phyloP scores from a whole-genome alignment of 2,329 filamentous ascomycete species.

The Aspergillus phoenicis region DNA sequence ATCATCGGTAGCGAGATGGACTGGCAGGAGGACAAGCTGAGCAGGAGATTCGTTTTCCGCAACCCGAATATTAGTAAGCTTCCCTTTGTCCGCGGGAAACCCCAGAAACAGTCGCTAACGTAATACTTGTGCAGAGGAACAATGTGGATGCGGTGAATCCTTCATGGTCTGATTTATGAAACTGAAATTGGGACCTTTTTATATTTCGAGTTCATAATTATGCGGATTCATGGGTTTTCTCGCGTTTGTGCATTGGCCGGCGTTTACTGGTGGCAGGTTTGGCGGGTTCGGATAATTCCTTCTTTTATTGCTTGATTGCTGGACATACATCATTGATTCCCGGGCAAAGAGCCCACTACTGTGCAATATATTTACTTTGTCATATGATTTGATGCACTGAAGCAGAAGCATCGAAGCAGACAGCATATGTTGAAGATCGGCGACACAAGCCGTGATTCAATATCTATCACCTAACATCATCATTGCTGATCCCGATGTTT shows the following conservation, averaged over 20 bases:
- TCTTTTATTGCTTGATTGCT: slow-evolving; percentile 14
- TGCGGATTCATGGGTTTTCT: slow-evolving; percentile 12
- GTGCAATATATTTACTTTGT: slow-evolving; percentile 10
- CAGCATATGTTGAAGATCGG: not conserved
- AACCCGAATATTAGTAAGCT: slow-evolving; percentile 97
- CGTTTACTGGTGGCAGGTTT: slow-evolving; percentile 29
- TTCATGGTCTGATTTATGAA: slow-evolving; percentile 69
- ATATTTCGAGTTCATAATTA: slow-evolving; percentile 12
- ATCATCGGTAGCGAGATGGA: slow-evolving; percentile 99
- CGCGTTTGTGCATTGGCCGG: slow-evolving; percentile 40
- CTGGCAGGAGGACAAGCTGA: slow-evolving; percentile 95
- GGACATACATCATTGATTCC: slow-evolving; percentile 23
- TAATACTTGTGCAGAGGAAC: slow-evolving; percentile 69
- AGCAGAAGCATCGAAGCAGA: too few relatives aligned
- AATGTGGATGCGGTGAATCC: slow-evolving; percentile 94
- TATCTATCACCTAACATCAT: too few relatives aligned
- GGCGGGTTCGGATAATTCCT: slow-evolving; percentile 7
- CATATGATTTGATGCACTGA: not conserved
- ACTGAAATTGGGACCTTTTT: slow-evolving; percentile 14
- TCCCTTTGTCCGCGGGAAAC: slow-evolving; percentile 1
- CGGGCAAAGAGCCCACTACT: slow-evolving; percentile 12
- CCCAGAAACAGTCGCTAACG: slow-evolving; percentile 24
- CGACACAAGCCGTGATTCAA: too few relatives aligned
- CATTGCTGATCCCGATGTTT: too few relatives aligned
- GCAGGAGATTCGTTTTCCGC: slow-evolving; percentile 86